Conservation (phyloP, 2,329 filamentous ascomycete genomes). For the Clonostachys solani region DNA sequence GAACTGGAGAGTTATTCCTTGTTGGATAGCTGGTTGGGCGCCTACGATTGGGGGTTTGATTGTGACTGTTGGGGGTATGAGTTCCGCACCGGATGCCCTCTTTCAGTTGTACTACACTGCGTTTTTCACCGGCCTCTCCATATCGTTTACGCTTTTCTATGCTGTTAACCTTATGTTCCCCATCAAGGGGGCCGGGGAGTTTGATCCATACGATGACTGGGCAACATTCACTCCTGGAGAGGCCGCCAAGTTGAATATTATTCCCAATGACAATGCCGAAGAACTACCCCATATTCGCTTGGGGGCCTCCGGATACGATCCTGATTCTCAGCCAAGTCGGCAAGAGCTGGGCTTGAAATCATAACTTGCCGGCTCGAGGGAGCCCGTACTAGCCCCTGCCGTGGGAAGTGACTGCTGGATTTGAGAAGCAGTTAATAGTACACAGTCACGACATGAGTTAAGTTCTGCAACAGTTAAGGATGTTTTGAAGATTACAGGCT, state of each 20-base stretch:
- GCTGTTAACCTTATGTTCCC: slow-evolving; percentile 30
- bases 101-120: slow-evolving; percentile 42
- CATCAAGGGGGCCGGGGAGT: slow-evolving; percentile 28
- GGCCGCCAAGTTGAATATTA: slow-evolving; percentile 30
- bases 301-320: slow-evolving; percentile 1
- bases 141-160: slow-evolving; percentile 9
- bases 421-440: no score
- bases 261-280: slow-evolving; percentile 9
- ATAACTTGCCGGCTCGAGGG: no score
- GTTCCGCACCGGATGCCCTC: slow-evolving; percentile 23
- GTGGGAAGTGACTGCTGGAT: no score
- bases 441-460: no score
- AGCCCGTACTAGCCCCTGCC: no score
- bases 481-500: no score
- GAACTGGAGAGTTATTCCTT: slow-evolving; percentile 23
- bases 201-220: slow-evolving; percentile 36
- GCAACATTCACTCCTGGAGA: slow-evolving; percentile 37
- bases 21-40: slow-evolving; percentile 22
- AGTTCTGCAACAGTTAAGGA: no score
- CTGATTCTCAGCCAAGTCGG: no score
- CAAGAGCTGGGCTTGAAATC: no score
- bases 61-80: slow-evolving; percentile 7
- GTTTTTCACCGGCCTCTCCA: slow-evolving; percentile 28
- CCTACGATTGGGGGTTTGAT: slow-evolving; percentile 18
- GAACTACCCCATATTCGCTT: slow-evolving; percentile 1